Base-by-base conservation (phyloP, 2,329 filamentous ascomycete genomes). In the Drechslerella stenobrocha region DNA sequence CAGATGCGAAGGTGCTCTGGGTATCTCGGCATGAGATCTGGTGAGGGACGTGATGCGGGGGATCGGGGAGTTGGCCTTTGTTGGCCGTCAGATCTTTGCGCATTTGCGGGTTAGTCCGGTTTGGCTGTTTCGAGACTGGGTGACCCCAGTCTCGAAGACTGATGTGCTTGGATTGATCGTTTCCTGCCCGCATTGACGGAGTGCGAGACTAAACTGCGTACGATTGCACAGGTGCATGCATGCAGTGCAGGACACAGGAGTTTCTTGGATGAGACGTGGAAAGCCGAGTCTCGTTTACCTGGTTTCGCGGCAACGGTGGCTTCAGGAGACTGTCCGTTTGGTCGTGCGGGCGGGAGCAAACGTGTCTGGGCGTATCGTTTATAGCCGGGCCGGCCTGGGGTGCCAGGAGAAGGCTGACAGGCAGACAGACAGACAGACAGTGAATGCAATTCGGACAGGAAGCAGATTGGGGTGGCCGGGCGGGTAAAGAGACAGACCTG, bases 281-380 rank as follows among this genome's bases (percentile, higher is more conserved):
- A n/a, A n/a, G n/a, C n/a, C n/a, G n/a, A n/a, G n/a, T n/a, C n/a
- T n/a, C n/a, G n/a, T n/a, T n/a, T n/a, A n/a, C 57, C 57, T 37
- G 47, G 47, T 35, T 46, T 24, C 8, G 30, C n/a, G 46, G 3
- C 13, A 24, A 3, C 11, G 23, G 46, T 50, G 46, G 46, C 46
- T 50, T 28, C 22, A 32, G 5, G 18, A 23, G 20, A n/a, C 23
- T 11, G 20, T 13, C 28, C 3, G 34, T 35, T 26, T 35, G 47
- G 23, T 7, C 50, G 26, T 52, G 50, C 46, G 34, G 13, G 26
- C 28, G 28, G 28, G 28, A 30, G 11, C 28, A 30, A 30, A 30
- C 53, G 53, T 22, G 24, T 23, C 13, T 18, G 28, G 37, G 20
- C 57, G 24, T 46, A 34, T 53, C 57, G 57, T 61, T 61, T 61